phyloP scores from a whole-genome alignment of 2,329 filamentous ascomycete genomes.

The Neurospora sp. region DNA sequence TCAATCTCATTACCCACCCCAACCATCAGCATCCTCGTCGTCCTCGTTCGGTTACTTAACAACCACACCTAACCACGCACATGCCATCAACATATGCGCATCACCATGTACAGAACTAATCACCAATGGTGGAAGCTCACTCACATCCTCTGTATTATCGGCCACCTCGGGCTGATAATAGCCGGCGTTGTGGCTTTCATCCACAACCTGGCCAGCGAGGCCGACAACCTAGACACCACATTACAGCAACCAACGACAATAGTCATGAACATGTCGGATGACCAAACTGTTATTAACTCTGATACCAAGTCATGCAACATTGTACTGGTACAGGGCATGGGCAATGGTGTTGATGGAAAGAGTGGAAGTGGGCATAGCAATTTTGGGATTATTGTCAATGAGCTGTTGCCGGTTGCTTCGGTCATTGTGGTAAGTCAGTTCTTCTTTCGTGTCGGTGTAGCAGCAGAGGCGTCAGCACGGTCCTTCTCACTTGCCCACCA shows the following conservation, averaged over 20 bases:
- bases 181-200: conserved; percentile 10
- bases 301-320: neutral
- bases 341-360: neutral
- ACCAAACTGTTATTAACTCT: neutral
- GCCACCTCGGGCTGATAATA: conserved; percentile 13
- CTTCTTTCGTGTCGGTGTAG: neutral
- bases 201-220: conserved; percentile 8
- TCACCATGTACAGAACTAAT: conserved; percentile 13
- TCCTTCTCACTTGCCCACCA: neutral
- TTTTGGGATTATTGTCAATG: neutral
- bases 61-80: neutral
- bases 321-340: neutral
- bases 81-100: neutral
- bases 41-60: neutral
- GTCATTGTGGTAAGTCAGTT: neutral
- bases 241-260: neutral
- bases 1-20: neutral
- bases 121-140: conserved; percentile 16
- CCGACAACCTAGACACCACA: neutral
- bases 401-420: neutral
- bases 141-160: conserved; percentile 12
- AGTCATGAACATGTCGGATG: neutral
- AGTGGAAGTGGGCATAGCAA: neutral
- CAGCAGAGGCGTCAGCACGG: neutral
- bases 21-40: neutral